These are phyloP conservation scores for Trichoderma aggressivum DNA, from an alignment of 2,329 filamentous ascomycete genomes.

Conservation along the genomic window DNA sequence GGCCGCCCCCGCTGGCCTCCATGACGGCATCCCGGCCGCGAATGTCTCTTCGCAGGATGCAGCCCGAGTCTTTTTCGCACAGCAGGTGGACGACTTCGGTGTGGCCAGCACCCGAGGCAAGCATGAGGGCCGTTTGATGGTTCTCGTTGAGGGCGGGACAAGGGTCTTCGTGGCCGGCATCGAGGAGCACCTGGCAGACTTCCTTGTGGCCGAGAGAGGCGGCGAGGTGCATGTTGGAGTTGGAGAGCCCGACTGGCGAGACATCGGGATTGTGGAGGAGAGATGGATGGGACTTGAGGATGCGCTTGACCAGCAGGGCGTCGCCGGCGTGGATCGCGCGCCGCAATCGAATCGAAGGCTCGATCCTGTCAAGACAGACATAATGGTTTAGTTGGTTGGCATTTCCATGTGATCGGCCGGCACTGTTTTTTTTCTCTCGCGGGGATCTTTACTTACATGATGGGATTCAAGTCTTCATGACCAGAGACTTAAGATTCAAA, in stretches of 20 bases:
- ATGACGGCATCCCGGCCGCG: constrained; percentile 70
- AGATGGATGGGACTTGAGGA: constrained; percentile 67
- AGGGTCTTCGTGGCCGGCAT: constrained; percentile 70
- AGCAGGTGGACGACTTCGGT: constrained; percentile 72
- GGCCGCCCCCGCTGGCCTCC: constrained; percentile 58
- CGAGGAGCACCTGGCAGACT: constrained; percentile 67
- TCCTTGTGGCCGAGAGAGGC: constrained; percentile 67
- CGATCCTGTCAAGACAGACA: constrained; percentile 55
- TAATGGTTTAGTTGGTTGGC: not conserved
- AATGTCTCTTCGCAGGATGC: constrained; percentile 63
- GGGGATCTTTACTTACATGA: constrained; percentile 20
- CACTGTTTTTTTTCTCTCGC: not conserved
- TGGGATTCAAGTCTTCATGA: constrained; percentile 21
- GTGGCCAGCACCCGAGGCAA: constrained; percentile 67
- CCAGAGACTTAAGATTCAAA: not conserved
- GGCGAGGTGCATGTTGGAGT: constrained; percentile 80
- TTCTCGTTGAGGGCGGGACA: constrained; percentile 74
- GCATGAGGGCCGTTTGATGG: constrained; percentile 77
- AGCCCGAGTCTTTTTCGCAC: constrained; percentile 59
- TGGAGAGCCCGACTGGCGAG: constrained; percentile 64
- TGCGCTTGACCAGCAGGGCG: constrained; percentile 67
- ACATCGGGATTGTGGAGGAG: constrained; percentile 78
- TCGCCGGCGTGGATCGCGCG: constrained; percentile 78
- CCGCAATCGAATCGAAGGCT: constrained; percentile 71
- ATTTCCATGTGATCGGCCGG: not conserved